These are phyloP conservation scores for Cordyceps cateniannulata DNA, from an alignment of 2,329 filamentous ascomycete species.

Conservation along the genomic window DNA sequence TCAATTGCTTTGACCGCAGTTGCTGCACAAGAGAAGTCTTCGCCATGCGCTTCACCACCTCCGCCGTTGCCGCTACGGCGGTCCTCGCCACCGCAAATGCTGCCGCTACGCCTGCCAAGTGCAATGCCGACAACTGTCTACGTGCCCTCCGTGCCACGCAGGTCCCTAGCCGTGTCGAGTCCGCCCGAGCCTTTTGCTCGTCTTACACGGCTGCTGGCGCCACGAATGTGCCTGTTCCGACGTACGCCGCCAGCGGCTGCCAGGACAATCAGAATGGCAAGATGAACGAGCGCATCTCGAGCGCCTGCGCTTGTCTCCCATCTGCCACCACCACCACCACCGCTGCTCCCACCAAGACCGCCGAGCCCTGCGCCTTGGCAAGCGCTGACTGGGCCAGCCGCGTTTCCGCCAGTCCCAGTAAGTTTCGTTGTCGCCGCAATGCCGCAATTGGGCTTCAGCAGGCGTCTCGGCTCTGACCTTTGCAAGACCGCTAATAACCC, in stretches of 20 bases:
- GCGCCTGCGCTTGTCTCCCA: conserved; percentile 20
- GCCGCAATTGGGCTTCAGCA: neutral
- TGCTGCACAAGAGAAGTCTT: neutral
- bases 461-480: neutral
- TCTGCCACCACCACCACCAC: conserved; percentile 13
- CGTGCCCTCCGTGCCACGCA: conserved; percentile 29
- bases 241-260: conserved; percentile 18
- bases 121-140: conserved; percentile 32
- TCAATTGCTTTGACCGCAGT: neutral
- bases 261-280: conserved; percentile 17
- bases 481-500: neutral
- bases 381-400: conserved; percentile 14
- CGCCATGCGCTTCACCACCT: neutral
- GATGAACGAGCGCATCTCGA: conserved; percentile 17
- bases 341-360: conserved; percentile 6
- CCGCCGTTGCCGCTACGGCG: conserved; percentile 8
- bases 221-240: conserved; percentile 16
- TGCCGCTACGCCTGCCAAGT: conserved; percentile 16
- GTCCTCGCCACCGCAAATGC: conserved; percentile 8
- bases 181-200: conserved; percentile 28
- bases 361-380: conserved; percentile 13
- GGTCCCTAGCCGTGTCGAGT: conserved; percentile 25
- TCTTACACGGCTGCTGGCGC: conserved; percentile 17
- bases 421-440: neutral
- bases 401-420: conserved; percentile 4